These are phyloP conservation scores for Neurospora sp. DNA, from an alignment of 495 filamentous ascomycete genomes.

Conservation along the genomic window DNA sequence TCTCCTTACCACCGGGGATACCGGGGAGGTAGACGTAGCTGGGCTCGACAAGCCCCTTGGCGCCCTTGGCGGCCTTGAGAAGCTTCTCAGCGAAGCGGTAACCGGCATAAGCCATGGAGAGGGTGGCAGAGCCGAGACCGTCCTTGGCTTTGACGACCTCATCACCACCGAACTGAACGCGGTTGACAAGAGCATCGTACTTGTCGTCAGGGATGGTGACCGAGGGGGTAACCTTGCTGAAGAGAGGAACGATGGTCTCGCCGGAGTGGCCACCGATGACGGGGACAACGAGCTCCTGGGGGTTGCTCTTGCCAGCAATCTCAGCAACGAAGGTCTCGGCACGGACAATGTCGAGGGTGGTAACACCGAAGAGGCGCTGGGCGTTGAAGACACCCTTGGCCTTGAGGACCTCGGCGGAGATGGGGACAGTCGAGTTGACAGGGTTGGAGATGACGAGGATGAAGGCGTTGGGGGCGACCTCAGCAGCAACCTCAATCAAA, in stretches of 20 bases:
- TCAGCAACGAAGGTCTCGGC: conserved; percentile 93
- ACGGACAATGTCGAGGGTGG: conserved; percentile 94
- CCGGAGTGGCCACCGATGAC: conserved; percentile 96
- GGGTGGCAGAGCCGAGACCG: conserved; percentile 85
- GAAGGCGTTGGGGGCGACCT: conserved; percentile 81
- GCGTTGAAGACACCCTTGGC: conserved; percentile 84
- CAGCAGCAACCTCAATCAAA: conserved; percentile 73
- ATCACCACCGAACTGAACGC: conserved; percentile 96
- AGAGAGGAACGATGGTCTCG: conserved; percentile 94
- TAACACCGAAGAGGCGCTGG: conserved; percentile 92
- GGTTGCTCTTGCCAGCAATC: conserved; percentile 70
- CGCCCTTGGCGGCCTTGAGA: conserved; percentile 75
- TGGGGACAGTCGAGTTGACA: conserved; percentile 97
- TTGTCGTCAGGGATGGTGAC: conserved; percentile 79
- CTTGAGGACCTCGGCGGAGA: conserved; percentile 94
- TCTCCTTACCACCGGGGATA: conserved; percentile 73
- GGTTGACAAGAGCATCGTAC: conserved; percentile 75
- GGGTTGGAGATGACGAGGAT: conserved; percentile 97
- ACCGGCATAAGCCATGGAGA: conserved; percentile 96
- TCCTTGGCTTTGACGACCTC: conserved; percentile 99
- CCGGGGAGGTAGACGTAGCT: conserved; percentile 91
- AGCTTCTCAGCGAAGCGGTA: conserved; percentile 90
- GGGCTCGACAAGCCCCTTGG: conserved; percentile 87
- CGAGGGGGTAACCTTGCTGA: conserved; percentile 75
- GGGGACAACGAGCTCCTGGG: conserved; percentile 70